These are phyloP conservation scores for Aureobasidium subglaciale DNA, from an alignment of 2,329 filamentous ascomycete species.

Conservation along the genomic window DNA sequence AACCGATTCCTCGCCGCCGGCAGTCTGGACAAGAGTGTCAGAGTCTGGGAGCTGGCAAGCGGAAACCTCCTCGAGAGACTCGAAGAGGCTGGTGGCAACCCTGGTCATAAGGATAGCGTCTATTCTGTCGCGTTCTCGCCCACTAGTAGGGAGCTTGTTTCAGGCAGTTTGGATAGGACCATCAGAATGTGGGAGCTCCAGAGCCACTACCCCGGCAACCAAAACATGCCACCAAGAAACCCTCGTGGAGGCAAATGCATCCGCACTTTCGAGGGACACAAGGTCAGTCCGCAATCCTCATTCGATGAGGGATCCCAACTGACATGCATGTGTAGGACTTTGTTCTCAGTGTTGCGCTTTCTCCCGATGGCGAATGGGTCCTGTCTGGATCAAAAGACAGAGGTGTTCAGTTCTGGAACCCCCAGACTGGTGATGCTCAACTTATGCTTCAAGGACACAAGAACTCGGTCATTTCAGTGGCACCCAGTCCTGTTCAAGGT, in stretches of 20 bases:
- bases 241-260: constrained; percentile 87
- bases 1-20: constrained; percentile 91
- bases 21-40: constrained; percentile 93
- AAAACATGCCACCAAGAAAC: constrained; percentile 22
- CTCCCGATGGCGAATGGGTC: constrained; percentile 90
- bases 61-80: constrained; percentile 85
- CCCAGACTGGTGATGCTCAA: constrained; percentile 83
- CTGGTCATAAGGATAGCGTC: constrained; percentile 94
- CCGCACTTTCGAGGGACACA: constrained; percentile 94
- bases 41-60: constrained; percentile 87
- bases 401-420: constrained; percentile 98
- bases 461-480: constrained; percentile 97
- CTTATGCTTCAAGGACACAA: constrained; percentile 99
- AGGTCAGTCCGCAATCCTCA: constrained; percentile 55
- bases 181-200: constrained; percentile 98
- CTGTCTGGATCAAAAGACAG: constrained; percentile 96
- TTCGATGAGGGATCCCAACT: not conserved
- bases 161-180: constrained; percentile 91
- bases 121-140: constrained; percentile 96
- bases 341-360: constrained; percentile 89
- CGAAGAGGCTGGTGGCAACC: constrained; percentile 59
- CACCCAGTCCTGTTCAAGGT: constrained; percentile 73
- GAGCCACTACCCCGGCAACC: constrained; percentile 53
- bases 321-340: constrained; percentile 61
- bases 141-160: constrained; percentile 85